Conservation (phyloP, 352 stramenopile species). For the Globisporangium takayamanum region DNA sequence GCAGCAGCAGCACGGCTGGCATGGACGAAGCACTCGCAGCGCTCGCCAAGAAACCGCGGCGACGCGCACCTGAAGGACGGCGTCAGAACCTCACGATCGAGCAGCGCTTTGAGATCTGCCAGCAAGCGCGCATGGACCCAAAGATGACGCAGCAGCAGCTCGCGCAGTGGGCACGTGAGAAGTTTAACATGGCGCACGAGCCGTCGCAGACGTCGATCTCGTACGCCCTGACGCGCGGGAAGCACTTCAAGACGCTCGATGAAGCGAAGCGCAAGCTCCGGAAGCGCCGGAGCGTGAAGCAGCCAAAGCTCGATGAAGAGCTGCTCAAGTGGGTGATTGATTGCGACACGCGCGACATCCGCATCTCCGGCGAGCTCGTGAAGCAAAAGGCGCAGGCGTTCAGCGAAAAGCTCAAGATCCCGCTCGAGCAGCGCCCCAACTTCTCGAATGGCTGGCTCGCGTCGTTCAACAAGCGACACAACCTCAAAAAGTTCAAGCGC, state of each 20-base stretch:
- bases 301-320: constrained; percentile 18
- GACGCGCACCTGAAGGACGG: neutral
- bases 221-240: constrained; percentile 73
- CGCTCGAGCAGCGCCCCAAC: constrained; percentile 7
- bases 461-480: constrained; percentile 64
- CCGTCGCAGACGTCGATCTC: constrained; percentile 80
- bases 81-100: constrained; percentile 69
- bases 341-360: constrained; percentile 14
- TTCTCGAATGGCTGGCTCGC: constrained; percentile 85
- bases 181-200: constrained; percentile 61
- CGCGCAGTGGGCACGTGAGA: constrained; percentile 66
- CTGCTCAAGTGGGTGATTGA: constrained; percentile 16
- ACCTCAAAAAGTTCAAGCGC: constrained; percentile 20
- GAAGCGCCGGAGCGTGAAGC: constrained; percentile 16
- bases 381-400: constrained; percentile 15
- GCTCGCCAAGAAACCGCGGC: constrained; percentile 1
- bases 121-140: constrained; percentile 61
- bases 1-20: neutral
- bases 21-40: neutral
- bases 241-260: constrained; percentile 63
- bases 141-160: constrained; percentile 71
- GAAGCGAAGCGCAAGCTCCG: constrained; percentile 62
- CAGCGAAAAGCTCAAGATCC: constrained; percentile 13
- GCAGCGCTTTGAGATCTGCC: constrained; percentile 76
- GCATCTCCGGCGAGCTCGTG: constrained; percentile 19